Conservation (phyloP, 768 basidiomycete genomes). For the Suillus americanus region DNA sequence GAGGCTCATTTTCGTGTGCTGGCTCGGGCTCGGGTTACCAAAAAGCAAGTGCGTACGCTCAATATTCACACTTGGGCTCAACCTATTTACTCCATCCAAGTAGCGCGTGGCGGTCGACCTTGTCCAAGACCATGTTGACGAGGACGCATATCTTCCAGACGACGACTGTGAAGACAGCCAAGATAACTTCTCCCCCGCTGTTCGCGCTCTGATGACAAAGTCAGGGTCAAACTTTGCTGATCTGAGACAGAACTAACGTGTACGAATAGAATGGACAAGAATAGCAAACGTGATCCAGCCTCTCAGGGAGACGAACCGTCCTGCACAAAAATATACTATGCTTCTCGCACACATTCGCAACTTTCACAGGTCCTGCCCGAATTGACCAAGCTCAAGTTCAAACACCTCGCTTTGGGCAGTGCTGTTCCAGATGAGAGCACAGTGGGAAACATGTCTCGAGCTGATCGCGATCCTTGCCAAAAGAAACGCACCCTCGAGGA, state of each 20-base stretch:
- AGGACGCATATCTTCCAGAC: constrained; percentile 76
- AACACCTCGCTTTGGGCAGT: constrained; percentile 21
- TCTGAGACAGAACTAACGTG: constrained; percentile 7
- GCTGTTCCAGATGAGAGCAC: constrained; percentile 14
- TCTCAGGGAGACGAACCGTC: constrained; percentile 44
- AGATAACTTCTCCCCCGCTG: constrained; percentile 72
- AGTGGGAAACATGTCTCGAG: constrained; percentile 1
- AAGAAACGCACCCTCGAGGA: constrained; percentile 22
- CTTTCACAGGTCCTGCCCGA: constrained; percentile 89
- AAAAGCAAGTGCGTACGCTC: constrained; percentile 50
- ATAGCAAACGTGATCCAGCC: constrained; percentile 11
- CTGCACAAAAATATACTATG: constrained; percentile 88
- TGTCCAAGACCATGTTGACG: constrained; percentile 42
- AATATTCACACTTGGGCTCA: background rate
- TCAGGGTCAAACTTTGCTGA: constrained; percentile 32
- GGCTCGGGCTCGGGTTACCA: constrained; percentile 56
- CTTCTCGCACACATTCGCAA: constrained; percentile 95
- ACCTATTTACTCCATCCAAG: constrained; percentile 1
- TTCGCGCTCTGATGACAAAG: constrained; percentile 81
- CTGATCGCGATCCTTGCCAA: constrained; percentile 6
- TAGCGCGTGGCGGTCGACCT: constrained; percentile 24
- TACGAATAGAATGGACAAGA: constrained; percentile 17
- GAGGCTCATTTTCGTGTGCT: constrained; percentile 57
- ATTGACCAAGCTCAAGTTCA: constrained; percentile 67
- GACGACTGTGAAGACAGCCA: constrained; percentile 34